Conservation (phyloP, 495 filamentous ascomycete species). For the Penicillium riverlandense region DNA sequence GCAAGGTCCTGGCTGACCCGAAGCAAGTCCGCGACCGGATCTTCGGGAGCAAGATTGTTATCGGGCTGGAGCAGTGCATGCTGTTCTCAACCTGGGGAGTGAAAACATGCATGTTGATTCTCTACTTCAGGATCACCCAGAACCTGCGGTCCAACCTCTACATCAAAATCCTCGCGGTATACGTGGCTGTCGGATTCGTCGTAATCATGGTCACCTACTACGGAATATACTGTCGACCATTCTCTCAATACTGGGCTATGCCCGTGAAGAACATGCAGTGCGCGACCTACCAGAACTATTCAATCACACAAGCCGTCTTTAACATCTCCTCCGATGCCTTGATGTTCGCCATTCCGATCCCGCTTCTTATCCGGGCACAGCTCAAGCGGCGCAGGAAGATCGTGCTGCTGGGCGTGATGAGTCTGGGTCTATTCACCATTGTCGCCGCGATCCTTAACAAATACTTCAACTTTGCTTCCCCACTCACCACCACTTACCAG, state of each 20-base stretch:
- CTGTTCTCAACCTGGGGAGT: slow-evolving; percentile 42
- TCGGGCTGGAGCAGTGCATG: slow-evolving; percentile 47
- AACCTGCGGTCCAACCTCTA: slow-evolving; percentile 29
- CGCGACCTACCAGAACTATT: slow-evolving; percentile 40
- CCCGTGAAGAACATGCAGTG: slow-evolving; percentile 30
- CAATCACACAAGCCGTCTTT: slow-evolving; percentile 59
- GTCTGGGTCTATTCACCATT: slow-evolving; percentile 57
- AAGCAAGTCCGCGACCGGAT: slow-evolving; percentile 36
- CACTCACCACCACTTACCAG: slow-evolving; percentile 40
- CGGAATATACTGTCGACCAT: slow-evolving; percentile 57
- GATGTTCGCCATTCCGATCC: slow-evolving; percentile 55
- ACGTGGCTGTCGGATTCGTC: slow-evolving; percentile 48
- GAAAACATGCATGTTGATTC: slow-evolving; percentile 45
- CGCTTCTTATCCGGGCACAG: slow-evolving; percentile 47
- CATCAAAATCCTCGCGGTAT: slow-evolving; percentile 48
- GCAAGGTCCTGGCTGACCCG: slow-evolving; percentile 34
- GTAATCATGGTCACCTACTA: slow-evolving; percentile 58
- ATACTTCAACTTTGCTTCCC: slow-evolving; percentile 55
- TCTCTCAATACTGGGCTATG: slow-evolving; percentile 54
- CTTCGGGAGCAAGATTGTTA: slow-evolving; percentile 44
- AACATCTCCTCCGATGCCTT: slow-evolving; percentile 58
- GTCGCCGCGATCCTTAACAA: slow-evolving; percentile 57
- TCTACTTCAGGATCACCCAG: slow-evolving; percentile 39
- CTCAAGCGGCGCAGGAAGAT: slow-evolving; percentile 45
- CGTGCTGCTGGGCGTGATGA: slow-evolving; percentile 41